Conservation (phyloP, 208 protist species). For the Novymonas esmeraldas region DNA sequence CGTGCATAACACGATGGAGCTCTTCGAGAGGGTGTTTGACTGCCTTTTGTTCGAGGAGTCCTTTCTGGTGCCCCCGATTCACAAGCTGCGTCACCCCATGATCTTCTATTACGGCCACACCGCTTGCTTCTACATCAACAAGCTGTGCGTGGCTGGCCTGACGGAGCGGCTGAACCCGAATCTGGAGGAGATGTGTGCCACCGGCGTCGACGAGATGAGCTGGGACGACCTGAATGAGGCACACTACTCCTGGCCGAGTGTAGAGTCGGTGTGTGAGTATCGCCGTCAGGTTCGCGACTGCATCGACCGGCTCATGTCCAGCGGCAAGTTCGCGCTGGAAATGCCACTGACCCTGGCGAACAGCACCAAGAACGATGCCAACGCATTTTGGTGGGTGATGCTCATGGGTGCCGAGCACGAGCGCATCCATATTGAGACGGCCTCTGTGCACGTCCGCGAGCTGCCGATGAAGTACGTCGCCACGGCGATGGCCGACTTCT, state of each 20-base stretch:
- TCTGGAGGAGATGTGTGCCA: constrained; percentile 94
- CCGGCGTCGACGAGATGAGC: constrained; percentile 98
- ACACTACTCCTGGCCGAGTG: constrained; percentile 91
- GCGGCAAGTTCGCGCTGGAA: constrained; percentile 67
- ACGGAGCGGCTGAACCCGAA: constrained; percentile 81
- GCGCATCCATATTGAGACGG: constrained; percentile 97
- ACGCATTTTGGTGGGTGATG: constrained; percentile 92
- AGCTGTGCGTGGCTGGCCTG: constrained; percentile 89
- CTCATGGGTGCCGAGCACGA: constrained; percentile 97
- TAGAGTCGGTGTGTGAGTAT: constrained; percentile 89
- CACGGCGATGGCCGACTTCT: constrained; percentile 58
- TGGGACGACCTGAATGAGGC: constrained; percentile 95
- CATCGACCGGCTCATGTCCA: constrained; percentile 76
- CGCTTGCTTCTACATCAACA: constrained; percentile 96
- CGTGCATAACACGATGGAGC: constrained; percentile 84
- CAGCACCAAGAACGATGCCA: constrained; percentile 77
- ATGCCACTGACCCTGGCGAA: constrained; percentile 83
- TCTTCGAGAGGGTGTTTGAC: constrained; percentile 90
- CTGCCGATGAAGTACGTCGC: constrained; percentile 87
- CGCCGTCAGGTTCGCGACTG: constrained; percentile 80
- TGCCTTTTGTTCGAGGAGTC: constrained; percentile 73
- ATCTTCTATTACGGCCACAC: constrained; percentile 98
- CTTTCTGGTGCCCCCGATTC: constrained; percentile 83
- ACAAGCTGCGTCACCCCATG: constrained; percentile 95
- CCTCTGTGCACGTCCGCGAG: constrained; percentile 95